Evolutionary conservation across 1,284 basidiomycete genomes (phyloP), one percentile per base, ranked within the genome.

Genomic region (Moesziomyces sp.): DNA sequence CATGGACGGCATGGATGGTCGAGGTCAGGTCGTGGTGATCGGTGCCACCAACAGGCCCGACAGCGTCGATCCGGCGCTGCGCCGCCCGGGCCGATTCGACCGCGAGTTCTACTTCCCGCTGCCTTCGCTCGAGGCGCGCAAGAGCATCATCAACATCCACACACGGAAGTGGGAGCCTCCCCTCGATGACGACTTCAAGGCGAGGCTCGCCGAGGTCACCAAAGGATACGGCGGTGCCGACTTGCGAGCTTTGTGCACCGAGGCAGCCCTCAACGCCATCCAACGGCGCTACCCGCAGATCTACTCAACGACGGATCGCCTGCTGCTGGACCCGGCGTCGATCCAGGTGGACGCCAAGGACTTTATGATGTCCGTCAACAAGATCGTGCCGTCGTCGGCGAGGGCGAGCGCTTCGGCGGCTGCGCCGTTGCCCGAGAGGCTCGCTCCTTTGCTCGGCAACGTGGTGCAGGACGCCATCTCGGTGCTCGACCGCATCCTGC

Each of bases 1-100:
- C 50, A 99, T 99, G 96, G 97, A 99, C 84, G 97, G 97, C 49
- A 99, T 99, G 97, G 97, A 99, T 76, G 96, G 96, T 1, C 89
- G 97, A 52, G 75, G 90, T 3, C 94, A 97, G 85, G 95, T 99
- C 24, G 90, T 98, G n/a, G 93, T 99, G 46, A 97, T 98, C 76
- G 96, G 97, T 30, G 97, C 97, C 1, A 99, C 97, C 10, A 99
- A 99, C 84, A 86, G 97, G 62, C 96, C 96, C 0, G 97, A 99
- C 85, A 93, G 94, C 13, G 91, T 99, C 59, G 97, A 99, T 84
- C 94, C 97, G 35, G 97, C 97, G 0, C 86, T 99, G 47, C 88
- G 97, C 44, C 88, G 97, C 38, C 97, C 97, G 0, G 97, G 97
- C 14, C 88, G 97, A 62, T 99, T 99, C 82, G 97, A 99, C 85